phyloP scores from a whole-genome alignment of 2,329 filamentous ascomycete species.

The Rhytidhysteron rufulum region DNA sequence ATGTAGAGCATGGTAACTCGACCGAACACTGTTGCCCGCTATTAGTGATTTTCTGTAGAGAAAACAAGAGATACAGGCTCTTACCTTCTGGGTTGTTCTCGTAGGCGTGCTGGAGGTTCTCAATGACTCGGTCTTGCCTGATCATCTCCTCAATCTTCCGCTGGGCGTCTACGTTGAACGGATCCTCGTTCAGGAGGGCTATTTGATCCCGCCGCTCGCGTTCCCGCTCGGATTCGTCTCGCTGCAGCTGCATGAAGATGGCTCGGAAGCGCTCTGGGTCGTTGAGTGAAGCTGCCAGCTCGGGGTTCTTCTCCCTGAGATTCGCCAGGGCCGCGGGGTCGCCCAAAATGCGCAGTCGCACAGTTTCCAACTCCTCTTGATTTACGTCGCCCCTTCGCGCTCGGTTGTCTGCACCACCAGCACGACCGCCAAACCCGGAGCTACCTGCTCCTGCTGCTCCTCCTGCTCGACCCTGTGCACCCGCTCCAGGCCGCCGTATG shows the following conservation, averaged over 20 bases:
- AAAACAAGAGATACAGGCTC: constrained; percentile 20
- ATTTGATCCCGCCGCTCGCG: constrained; percentile 79
- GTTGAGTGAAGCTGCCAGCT: constrained; percentile 71
- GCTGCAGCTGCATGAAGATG: constrained; percentile 63
- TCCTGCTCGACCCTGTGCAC: constrained; percentile 15
- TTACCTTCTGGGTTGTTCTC: constrained; percentile 95
- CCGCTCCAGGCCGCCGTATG: constrained; percentile 46
- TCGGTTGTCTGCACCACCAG: constrained; percentile 16
- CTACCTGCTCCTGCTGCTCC: constrained; percentile 1
- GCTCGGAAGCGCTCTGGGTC: constrained; percentile 73
- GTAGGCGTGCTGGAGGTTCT: constrained; percentile 94
- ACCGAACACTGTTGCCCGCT: constrained; percentile 67
- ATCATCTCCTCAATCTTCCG: constrained; percentile 95
- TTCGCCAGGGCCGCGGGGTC: constrained; percentile 70
- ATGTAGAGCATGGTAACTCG: constrained; percentile 96
- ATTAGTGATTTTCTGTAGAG: constrained; percentile 15
- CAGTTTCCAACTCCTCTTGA: constrained; percentile 64
- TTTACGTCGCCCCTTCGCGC: constrained; percentile 18
- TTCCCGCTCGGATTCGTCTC: constrained; percentile 68
- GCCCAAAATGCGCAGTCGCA: constrained; percentile 77
- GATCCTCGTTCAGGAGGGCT: constrained; percentile 82
- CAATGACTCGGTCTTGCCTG: constrained; percentile 85
- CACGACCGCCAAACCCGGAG: not conserved
- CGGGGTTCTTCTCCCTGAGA: constrained; percentile 68
- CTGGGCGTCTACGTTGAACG: constrained; percentile 90